Base-by-base conservation (phyloP, 495 filamentous ascomycete genomes). In the Penicillium soppii region DNA sequence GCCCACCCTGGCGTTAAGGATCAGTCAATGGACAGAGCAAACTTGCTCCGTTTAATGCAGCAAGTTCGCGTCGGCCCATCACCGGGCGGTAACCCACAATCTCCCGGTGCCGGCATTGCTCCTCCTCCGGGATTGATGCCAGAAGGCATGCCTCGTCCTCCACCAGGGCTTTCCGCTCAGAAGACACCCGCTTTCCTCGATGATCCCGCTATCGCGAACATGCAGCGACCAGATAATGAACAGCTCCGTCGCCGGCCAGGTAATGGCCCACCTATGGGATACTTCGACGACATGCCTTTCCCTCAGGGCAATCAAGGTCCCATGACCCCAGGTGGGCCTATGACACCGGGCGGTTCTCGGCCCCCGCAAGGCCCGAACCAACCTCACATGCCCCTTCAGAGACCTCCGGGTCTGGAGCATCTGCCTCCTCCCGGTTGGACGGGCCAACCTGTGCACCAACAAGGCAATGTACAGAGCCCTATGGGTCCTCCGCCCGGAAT, bases 31-130 rank as follows among this genome's bases (percentile, higher is more conserved):
- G 77, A 81, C 25, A 62, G 74, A 42, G 75, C 80, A 42, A 68
- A 78, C 61, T 54, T 82, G 12, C 69, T 80, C 25, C 74, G 73
- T 15, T 60, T 82, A 30, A 80, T 82, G 78, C 76, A 79, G 42
- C 77, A 79, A 58, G 66, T 70, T 22, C 65, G 66, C 17, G 61
- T 75, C 19, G 69, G 62, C 37, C 67, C 70, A 36, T 43, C 64
- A 9, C 46, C 59, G 33, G 57, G 54, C 19, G 58, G 61, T n/a
- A 58, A 45, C 42, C 66, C 66, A 25, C 58, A 62, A 26, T 56
- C 68, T 27, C 74, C 69, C n/a, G 66, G 60, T 43, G 56, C 57
- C 5, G 68, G 68, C 7, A 59, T 66, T 16, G 51, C 59, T 49
- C 73, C 73, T 49, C 62, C 62, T 26, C 62, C 62, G 16, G 74